phyloP scores from a whole-genome alignment of 2,329 filamentous ascomycete genomes.

The Ampelomyces quisqualis region DNA sequence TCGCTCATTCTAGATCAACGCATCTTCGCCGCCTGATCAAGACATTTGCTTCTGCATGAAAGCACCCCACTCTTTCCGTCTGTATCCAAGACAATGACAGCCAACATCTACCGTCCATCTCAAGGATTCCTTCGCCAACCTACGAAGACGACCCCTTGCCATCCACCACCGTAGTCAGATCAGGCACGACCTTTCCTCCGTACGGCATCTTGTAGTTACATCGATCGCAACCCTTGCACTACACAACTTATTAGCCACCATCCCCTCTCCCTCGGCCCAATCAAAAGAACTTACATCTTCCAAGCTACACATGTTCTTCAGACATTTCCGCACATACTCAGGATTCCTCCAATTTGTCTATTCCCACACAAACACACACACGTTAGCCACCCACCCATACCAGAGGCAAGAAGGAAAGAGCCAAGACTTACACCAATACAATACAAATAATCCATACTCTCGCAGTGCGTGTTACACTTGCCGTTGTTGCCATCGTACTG shows the following conservation, averaged over 20 bases:
- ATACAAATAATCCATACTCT: slow-evolving; percentile 2
- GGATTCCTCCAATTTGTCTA: neutral
- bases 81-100: too few species aligned
- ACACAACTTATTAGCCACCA: neutral
- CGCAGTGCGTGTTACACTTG: neutral
- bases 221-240: slow-evolving; percentile 12
- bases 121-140: too few species aligned
- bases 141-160: neutral
- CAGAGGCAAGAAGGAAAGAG: too few species aligned
- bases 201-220: slow-evolving; percentile 4
- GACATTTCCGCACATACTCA: neutral
- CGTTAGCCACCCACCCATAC: too few species aligned
- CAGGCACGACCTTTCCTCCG: slow-evolving; percentile 2
- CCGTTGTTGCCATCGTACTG: neutral
- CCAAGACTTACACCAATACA: slow-evolving; percentile 5
- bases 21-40: too few species aligned
- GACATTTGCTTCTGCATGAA: too few species aligned
- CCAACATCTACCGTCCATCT: too few species aligned
- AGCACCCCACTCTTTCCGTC: too few species aligned
- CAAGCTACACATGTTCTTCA: slow-evolving; percentile 4
- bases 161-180: slow-evolving; percentile 4
- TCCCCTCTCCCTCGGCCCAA: neutral
- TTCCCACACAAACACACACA: too few species aligned
- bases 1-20: too few species aligned
- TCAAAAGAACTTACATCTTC: slow-evolving; percentile 8